Evolutionary conservation across 2,329 filamentous ascomycete species (phyloP), one percentile per base, ranked within the genome.

Genomic region (Mycosphaerella sp.): DNA sequence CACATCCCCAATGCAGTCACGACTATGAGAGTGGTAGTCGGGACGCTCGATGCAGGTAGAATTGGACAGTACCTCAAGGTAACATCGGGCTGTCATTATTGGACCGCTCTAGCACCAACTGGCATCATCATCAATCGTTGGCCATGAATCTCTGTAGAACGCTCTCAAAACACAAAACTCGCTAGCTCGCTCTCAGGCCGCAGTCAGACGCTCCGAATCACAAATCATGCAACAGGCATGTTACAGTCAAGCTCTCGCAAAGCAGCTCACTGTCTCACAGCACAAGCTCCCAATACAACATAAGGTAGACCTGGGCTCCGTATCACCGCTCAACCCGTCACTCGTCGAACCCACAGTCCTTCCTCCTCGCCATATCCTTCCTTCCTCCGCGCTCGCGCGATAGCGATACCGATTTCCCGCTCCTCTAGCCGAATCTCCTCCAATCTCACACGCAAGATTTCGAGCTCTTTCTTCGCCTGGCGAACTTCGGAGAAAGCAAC

Each of bases 371-470:
- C 47, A 3, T 16, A 41, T 55, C 64, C 78, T 57, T 84, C 79
- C 61, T 90, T 86, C 60, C 82, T 76, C 42, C 87, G 79, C 72
- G 88, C 90, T 70, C 86, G 85, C 8, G 85, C 84, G 49, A 93
- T 73, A 67, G 83, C 84, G 62, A 93, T 71, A 1, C 87, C 87
- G 37, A 90, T 71, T 50, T 93, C 86, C 63, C 91, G 85, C 68
- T 89, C 85, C 67, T 91, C 83, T 57, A 82, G 77, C 68, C 81
- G 79, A 21, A 93, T 80, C 56, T 89, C 86, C 3, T 83, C 79
- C 32, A 91, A 75, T 66, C 90, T 85, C 44, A 71, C 70, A 52
- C 79, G 78, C 45, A 90, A 73, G 17, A 73, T 76, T 57, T 84
- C 80, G 0, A 93, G 81, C 64, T 86, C 88, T 61, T 70, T 73